Evolutionary conservation across 129 eudicot species (phyloP), one percentile per base, ranked within the genome.

Genomic region (Helianthus tuberosus): DNA sequence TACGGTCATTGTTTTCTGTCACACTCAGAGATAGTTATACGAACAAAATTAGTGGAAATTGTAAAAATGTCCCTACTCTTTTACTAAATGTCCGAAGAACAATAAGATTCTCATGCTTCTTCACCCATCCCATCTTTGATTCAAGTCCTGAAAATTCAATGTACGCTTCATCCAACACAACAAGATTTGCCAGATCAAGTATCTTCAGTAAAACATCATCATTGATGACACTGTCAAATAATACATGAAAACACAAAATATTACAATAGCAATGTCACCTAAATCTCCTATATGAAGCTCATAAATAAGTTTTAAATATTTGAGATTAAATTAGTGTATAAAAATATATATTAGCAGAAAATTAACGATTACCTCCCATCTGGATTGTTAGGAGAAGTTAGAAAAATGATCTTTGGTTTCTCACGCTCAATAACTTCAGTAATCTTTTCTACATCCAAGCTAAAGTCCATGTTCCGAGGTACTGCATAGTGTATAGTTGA

Each of bases 341-440:
- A n/a, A n/a, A n/a, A n/a, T n/a, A n/a, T 11, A 54, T 13, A 2
- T 48, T 16, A 65, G 20, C 7, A 20, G 15, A 20, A 38, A 57
- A 25, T 27, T 35, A 17, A 29, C 20, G 27, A 23, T 71, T 80
- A 94, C 99, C 99, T 91, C 82, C 99, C 99, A 76, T 94, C 99
- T 32, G 99, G 99, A 79, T 94, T 94, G 75, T 94, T 94, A n/a
- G 99, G 97, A 54, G 99, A 94, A 46, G 99, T 94, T 63, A 94
- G 79, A 61, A 94, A 94, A 70, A 94, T 94, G 86, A 96, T 88
- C 86, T 94, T 94, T 15, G 99, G 99, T 64, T 83, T 88, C 86
- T 91, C 90, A 73, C 69, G 87, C 82, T 83, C 87, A 43, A 91
- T 71, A 49, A 77, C 89, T 69, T 86, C 78, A 39, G 84, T 73